Evolutionary conservation across 805 yeast species (phyloP).

Genomic region (Myxozyma vanderwaltii): DNA sequence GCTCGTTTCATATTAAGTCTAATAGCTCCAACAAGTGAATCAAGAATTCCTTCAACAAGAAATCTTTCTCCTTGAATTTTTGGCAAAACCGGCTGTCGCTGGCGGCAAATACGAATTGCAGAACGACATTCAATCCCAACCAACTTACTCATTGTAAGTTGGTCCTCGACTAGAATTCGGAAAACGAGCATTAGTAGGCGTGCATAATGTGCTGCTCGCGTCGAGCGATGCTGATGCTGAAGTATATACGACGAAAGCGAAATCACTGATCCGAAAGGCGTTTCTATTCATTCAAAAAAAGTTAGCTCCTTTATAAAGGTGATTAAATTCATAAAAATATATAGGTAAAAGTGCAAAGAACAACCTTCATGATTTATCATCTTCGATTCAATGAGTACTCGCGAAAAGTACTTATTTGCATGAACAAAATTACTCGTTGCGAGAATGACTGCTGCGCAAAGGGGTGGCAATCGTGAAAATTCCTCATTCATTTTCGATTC

Average conservation of each 20-base stretch:
- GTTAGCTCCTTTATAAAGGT: not conserved
- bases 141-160: slow-evolving; percentile 14
- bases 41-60: slow-evolving; percentile 43
- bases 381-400: slow-evolving; percentile 37
- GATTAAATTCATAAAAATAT: not conserved
- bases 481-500: slow-evolving; percentile 10
- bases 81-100: slow-evolving; percentile 38
- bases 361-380: slow-evolving; percentile 22
- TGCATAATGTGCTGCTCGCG: slow-evolving; percentile 39
- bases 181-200: slow-evolving; percentile 40
- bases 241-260: slow-evolving; percentile 40
- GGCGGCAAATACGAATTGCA: slow-evolving; percentile 30
- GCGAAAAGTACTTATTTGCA: slow-evolving; percentile 43
- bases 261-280: slow-evolving; percentile 40
- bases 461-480: slow-evolving; percentile 23
- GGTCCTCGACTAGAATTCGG: slow-evolving; percentile 41
- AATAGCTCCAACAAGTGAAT: slow-evolving; percentile 41
- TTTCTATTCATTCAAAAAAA: slow-evolving; percentile 17
- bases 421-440: slow-evolving; percentile 43
- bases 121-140: slow-evolving; percentile 12
- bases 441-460: slow-evolving; percentile 27
- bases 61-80: slow-evolving; percentile 36
- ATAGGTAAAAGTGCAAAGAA: too few relatives aligned
- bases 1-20: slow-evolving; percentile 39
- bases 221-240: slow-evolving; percentile 38